Conservation (phyloP, 2,329 filamentous ascomycete species). For the Didymella segeticola region DNA sequence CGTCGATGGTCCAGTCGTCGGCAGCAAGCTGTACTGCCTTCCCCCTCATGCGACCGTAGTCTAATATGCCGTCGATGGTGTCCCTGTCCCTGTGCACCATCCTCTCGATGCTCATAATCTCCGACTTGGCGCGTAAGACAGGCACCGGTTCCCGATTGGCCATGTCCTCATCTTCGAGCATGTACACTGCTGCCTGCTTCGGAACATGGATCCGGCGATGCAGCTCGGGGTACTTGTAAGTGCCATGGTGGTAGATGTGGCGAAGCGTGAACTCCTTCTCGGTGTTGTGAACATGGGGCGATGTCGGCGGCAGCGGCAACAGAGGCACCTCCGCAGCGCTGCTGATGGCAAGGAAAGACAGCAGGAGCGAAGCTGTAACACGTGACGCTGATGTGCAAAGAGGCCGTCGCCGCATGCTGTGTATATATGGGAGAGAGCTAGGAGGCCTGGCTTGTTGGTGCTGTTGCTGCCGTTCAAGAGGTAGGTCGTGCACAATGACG, state of each 20-base stretch:
- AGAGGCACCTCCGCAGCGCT: slow-evolving; percentile 45
- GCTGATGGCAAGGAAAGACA: slow-evolving; percentile 71
- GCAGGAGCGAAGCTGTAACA: slow-evolving; percentile 68
- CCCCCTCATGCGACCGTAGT: slow-evolving; percentile 72
- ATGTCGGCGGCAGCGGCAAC: slow-evolving; percentile 30
- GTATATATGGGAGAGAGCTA: background rate
- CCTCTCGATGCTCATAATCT: slow-evolving; percentile 74
- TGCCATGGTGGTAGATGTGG: slow-evolving; percentile 93
- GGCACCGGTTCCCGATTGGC: slow-evolving; percentile 49
- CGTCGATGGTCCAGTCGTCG: slow-evolving; percentile 83
- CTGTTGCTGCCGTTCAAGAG: slow-evolving; percentile 7
- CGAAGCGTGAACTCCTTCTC: slow-evolving; percentile 62
- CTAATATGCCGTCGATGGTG: slow-evolving; percentile 79
- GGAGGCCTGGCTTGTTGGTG: background rate
- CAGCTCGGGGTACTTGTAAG: slow-evolving; percentile 75
- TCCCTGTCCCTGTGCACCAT: slow-evolving; percentile 78
- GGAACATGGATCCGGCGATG: slow-evolving; percentile 79
- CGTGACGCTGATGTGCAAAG: slow-evolving; percentile 62
- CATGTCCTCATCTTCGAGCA: slow-evolving; percentile 64
- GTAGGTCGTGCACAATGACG: slow-evolving; percentile 16
- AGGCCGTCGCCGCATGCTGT: slow-evolving; percentile 38
- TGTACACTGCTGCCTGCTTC: slow-evolving; percentile 66
- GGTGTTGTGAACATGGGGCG: slow-evolving; percentile 27
- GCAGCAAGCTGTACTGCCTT: slow-evolving; percentile 71
- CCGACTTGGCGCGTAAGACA: slow-evolving; percentile 65